These are phyloP conservation scores for Westerdykella aurantiaca DNA, from an alignment of 2,329 filamentous ascomycete species.

Conservation along the genomic window DNA sequence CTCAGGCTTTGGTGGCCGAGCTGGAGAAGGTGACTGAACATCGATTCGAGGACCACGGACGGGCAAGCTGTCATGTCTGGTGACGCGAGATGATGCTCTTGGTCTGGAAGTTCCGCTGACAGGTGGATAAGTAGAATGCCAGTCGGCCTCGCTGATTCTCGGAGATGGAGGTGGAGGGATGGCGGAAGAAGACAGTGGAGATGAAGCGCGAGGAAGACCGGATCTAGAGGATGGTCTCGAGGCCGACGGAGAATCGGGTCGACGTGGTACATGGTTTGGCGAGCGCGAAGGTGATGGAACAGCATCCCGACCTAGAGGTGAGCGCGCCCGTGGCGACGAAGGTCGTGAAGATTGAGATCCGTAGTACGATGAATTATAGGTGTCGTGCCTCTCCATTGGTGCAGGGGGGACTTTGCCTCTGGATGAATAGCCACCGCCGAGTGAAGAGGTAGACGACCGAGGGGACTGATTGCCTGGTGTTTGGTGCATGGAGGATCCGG, in stretches of 20 bases:
- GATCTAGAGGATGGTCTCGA: conserved; percentile 27
- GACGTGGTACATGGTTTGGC: conserved; percentile 23
- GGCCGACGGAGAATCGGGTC: conserved; percentile 18
- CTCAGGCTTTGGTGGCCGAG: conserved; percentile 18
- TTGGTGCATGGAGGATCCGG: conserved; percentile 21
- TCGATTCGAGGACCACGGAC: conserved; percentile 28
- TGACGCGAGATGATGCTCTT: conserved; percentile 23
- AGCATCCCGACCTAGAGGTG: conserved; percentile 18
- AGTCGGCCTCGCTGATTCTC: conserved; percentile 20
- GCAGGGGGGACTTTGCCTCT: neutral
- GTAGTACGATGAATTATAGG: conserved; percentile 12
- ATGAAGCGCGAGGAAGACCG: conserved; percentile 17
- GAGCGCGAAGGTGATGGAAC: conserved; percentile 21
- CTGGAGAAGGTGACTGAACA: conserved; percentile 28
- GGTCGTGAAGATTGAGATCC: conserved; percentile 2
- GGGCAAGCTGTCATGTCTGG: conserved; percentile 26
- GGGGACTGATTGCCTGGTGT: conserved; percentile 24
- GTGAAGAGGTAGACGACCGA: conserved; percentile 27
- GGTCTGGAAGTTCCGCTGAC: conserved; percentile 16
- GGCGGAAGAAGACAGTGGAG: conserved; percentile 20
- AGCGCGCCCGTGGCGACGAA: conserved; percentile 16
- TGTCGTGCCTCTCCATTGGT: conserved; percentile 8
- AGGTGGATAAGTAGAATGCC: conserved; percentile 30
- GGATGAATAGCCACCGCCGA: conserved; percentile 8
- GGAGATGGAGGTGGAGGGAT: conserved; percentile 15